Conservation (phyloP, 345 rosid genomes). For the Bretschneidera sinensis region DNA sequence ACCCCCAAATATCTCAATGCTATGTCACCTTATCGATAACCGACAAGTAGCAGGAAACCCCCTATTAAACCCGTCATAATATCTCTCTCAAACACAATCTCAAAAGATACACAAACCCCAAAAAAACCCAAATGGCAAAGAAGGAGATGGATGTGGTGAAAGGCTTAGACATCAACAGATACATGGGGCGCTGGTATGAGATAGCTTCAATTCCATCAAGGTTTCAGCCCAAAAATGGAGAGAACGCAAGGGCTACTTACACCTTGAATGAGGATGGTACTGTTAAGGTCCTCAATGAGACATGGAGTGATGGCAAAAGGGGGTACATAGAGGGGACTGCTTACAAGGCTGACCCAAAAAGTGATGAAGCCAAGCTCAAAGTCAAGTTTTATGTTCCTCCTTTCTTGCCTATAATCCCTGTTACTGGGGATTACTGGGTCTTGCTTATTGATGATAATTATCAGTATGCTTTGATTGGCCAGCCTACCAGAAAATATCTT, state of each 20-base stretch:
- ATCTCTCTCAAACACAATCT: too few species aligned
- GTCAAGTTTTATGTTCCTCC: constrained; percentile 90
- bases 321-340: constrained; percentile 61
- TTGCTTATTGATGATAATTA: constrained; percentile 60
- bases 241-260: constrained; percentile 78
- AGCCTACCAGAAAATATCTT: constrained; percentile 66
- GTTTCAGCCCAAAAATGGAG: constrained; percentile 78
- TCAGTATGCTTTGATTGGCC: constrained; percentile 64
- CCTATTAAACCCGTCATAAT: too few species aligned
- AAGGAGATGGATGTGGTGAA: constrained; percentile 74
- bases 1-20: too few species aligned
- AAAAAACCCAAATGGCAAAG: too few species aligned
- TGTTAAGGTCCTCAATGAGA: constrained; percentile 74
- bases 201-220: constrained; percentile 76
- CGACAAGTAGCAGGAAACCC: too few species aligned
- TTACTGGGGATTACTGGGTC: constrained; percentile 85
- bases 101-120: too few species aligned
- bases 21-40: too few species aligned
- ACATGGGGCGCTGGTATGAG: constrained; percentile 97
- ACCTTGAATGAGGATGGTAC: constrained; percentile 60
- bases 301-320: constrained; percentile 74
- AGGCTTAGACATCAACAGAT: constrained; percentile 54
- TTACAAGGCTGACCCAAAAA: constrained; percentile 62
- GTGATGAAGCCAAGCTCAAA: constrained; percentile 88
- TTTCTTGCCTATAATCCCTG: constrained; percentile 74